Base-by-base conservation (phyloP, 2,329 filamentous ascomycete genomes). In the Fusarium robinianum region DNA sequence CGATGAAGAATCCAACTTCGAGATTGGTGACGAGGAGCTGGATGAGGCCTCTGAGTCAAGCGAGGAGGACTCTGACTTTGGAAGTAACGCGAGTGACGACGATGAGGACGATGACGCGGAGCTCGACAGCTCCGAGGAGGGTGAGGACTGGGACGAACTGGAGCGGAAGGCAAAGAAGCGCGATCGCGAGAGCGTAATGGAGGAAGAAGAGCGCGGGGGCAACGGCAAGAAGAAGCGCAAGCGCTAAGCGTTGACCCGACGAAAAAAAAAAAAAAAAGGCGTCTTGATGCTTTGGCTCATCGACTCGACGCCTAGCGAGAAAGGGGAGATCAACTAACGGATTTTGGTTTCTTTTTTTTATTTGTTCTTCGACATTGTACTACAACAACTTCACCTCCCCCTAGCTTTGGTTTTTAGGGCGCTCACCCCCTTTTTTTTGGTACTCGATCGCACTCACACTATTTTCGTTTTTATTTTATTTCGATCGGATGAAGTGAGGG, bases 141-240 rank as follows among this genome's bases (percentile, higher is more conserved):
- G 87, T 34, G 87, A 96, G 66, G 89, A 95, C 63, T 96, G 92
- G 92, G 91, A 97, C 65, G 90, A 95, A 69, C 67, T 96, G 46
- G 92, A 96, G 74, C 85, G 85, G 69, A 96, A 96, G 76, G 91
- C 86, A 3, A 89, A 85, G 73, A 90, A 91, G 71, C 83, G 88
- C 63, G 91, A 92, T 69, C 79, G 85, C 46, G 88, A 92, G 49
- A 51, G 47, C 16, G 63, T 49, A 8, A 40, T 63, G 47, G 62
- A 65, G 11, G 66, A 68, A 1, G 90, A 95, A 57, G 87, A 90
- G 54, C 67, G 87, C 36, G 81, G 74, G 74, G 75, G 57, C 74
- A 85, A 78, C 75, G 75, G 58, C 75, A 85, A 79, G 83, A 90
- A 83, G 80, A 67, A 69, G 61, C 65, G 64, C 45, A 68, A 67